Percentiles rank a stretch among this genome's conserved stretches.
Conservation (phyloP, 768 basidiomycete species). For the Podaxis rugospora region DNA sequence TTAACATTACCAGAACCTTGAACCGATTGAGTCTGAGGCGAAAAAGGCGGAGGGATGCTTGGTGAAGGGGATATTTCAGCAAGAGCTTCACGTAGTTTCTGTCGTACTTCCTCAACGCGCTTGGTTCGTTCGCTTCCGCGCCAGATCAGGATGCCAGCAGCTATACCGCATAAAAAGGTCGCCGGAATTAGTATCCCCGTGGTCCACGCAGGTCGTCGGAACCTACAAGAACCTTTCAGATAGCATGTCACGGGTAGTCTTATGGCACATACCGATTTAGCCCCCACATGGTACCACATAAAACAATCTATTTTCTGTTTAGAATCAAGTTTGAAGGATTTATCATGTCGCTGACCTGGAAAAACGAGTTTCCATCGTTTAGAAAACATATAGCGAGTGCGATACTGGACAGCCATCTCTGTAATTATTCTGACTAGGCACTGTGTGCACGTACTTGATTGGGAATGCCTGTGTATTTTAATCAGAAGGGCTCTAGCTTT, state of each 20-base stretch:
- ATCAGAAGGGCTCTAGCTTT: not conserved
- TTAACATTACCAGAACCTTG: slow-evolving; percentile 25
- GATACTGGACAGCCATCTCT: slow-evolving; percentile 30
- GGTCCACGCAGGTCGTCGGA: slow-evolving; percentile 65
- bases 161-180: slow-evolving; percentile 75
- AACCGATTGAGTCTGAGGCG: slow-evolving; percentile 18
- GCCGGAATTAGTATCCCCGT: slow-evolving; percentile 67
- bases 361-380: slow-evolving; percentile 75
- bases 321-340: not conserved
- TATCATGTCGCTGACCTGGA: slow-evolving; percentile 46
- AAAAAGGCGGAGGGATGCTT: not conserved
- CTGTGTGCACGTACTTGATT: slow-evolving; percentile 43
- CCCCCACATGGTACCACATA: slow-evolving; percentile 81
- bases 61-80: slow-evolving; percentile 15
- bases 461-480: slow-evolving; percentile 53
- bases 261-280: slow-evolving; percentile 47
- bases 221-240: slow-evolving; percentile 26
- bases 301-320: slow-evolving; percentile 36
- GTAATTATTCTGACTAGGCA: slow-evolving; percentile 5
- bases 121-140: slow-evolving; percentile 67
- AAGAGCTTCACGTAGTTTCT: slow-evolving; percentile 48
- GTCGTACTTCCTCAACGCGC: slow-evolving; percentile 59
- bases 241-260: not conserved
- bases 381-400: slow-evolving; percentile 72
- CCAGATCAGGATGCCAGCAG: slow-evolving; percentile 71